Evolutionary conservation across 2,329 filamentous ascomycete species (phyloP).

Genomic region (Paraphoma chrysanthemicola): DNA sequence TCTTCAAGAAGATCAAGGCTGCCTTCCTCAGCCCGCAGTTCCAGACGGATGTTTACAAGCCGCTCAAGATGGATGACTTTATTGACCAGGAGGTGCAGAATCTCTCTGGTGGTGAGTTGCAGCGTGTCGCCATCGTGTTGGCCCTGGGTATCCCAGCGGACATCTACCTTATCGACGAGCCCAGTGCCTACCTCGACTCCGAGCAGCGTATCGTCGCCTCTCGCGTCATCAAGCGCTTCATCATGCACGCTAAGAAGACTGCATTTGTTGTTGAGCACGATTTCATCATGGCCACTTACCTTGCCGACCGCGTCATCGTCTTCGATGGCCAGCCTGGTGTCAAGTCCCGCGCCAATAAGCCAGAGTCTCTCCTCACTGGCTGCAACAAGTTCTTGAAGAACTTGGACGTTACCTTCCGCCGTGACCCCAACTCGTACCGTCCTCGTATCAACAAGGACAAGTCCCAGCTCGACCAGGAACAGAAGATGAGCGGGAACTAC

Average conservation of each 20-base stretch:
- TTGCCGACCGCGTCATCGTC: slow-evolving; percentile 94
- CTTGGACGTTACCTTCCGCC: slow-evolving; percentile 96
- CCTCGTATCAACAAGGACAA: slow-evolving; percentile 98
- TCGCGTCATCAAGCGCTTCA: slow-evolving; percentile 98
- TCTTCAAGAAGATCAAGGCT: slow-evolving; percentile 99
- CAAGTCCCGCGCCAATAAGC: slow-evolving; percentile 83
- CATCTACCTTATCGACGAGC: slow-evolving; percentile 98
- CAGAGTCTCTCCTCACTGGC: slow-evolving; percentile 90
- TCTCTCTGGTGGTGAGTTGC: slow-evolving; percentile 97
- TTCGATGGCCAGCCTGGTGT: slow-evolving; percentile 95
- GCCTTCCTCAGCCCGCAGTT: slow-evolving; percentile 97
- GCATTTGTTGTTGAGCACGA: slow-evolving; percentile 99
- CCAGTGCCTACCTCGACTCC: slow-evolving; percentile 84
- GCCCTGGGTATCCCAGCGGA: slow-evolving; percentile 95
- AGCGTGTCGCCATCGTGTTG: slow-evolving; percentile 97
- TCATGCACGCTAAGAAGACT: slow-evolving; percentile 99
- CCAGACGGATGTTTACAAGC: slow-evolving; percentile 99
- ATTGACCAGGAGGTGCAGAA: slow-evolving; percentile 99
- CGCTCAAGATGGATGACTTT: slow-evolving; percentile 98
- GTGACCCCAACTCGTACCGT: slow-evolving; percentile 93
- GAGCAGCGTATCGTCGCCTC: slow-evolving; percentile 98
- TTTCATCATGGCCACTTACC: slow-evolving; percentile 92
- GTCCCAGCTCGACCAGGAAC: slow-evolving; percentile 96
- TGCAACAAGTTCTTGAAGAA: slow-evolving; percentile 98
- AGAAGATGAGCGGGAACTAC: slow-evolving; percentile 93